Percentiles rank a stretch among this genome's conserved stretches.
phyloP scores from a whole-genome alignment of 306 rosid genomes.

The Cucurbita argyrosperma region DNA sequence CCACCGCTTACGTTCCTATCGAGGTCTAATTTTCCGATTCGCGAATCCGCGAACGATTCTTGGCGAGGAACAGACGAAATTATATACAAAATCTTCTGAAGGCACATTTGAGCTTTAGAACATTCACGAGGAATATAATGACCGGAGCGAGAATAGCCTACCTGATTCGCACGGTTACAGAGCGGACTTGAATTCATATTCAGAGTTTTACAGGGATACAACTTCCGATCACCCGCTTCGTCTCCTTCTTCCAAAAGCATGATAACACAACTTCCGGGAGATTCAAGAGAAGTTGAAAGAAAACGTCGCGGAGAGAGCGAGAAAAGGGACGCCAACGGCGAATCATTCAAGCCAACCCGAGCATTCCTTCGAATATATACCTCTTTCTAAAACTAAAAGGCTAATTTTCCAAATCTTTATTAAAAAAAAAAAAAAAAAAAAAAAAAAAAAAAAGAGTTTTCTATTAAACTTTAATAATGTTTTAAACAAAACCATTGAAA shows the following conservation, averaged over 20 bases:
- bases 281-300: neutral
- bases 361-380: neutral
- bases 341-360: neutral
- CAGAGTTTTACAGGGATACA: neutral
- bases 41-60: neutral
- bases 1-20: neutral
- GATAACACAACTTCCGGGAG: neutral
- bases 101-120: slow-evolving; percentile 35
- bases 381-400: neutral
- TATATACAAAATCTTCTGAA: slow-evolving; percentile 29
- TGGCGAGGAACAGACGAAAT: slow-evolving; percentile 25
- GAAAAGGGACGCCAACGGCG: neutral
- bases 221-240: neutral
- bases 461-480: too few species aligned
- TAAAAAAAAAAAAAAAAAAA: neutral
- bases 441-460: neutral
- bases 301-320: neutral
- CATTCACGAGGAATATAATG: slow-evolving; percentile 4
- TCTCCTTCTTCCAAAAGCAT: neutral
- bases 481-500: too few species aligned
- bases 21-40: neutral
- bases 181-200: slow-evolving; percentile 16
- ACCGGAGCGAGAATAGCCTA: slow-evolving; percentile 1
- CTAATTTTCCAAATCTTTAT: neutral
- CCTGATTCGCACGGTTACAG: slow-evolving; percentile 6